Base-by-base conservation (phyloP, 345 rosid genomes). In the Hibiscus syriacus region DNA sequence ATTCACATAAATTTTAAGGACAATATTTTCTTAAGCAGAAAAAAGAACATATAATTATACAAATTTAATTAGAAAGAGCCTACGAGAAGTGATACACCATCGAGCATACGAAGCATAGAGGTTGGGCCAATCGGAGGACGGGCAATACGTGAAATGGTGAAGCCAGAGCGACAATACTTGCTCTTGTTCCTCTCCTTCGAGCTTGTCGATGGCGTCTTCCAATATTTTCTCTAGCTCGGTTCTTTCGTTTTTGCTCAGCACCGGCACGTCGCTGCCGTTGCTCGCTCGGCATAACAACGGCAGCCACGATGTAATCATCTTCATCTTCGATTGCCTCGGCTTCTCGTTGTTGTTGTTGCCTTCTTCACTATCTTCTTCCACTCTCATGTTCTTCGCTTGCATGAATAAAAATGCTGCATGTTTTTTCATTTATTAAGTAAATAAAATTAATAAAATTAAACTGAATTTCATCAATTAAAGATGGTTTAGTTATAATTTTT, bases 61-160 rank as follows among this genome's bases (percentile, higher is more conserved):
- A n/a, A n/a, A n/a, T n/a, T n/a, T n/a, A n/a, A n/a, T n/a, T n/a
- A n/a, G n/a, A 43, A 90, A 74, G 65, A 78, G 84, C 75, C 75
- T 77, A 58, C 96, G 98, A 73, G 98, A 85, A 58, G 86, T 77
- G 17, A 66, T 36, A 66, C 90, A 90, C 95, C 95, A 92, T 50
- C 83, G 85, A 45, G 81, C 59, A 72, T 80, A 90, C 11, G 88
- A 86, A 46, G 73, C 62, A 32, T 76, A 81, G 66, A 92, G 95
- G 41, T 92, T 87, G 67, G 98, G 98, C 98, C 96, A 90, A 70
- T 92, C 98, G n/a, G n/a, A n/a, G n/a, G n/a, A n/a, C n/a, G n/a
- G n/a, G n/a, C n/a, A n/a, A n/a, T n/a, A n/a, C n/a, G n/a, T n/a
- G n/a, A n/a, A n/a, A n/a, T n/a, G n/a, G n/a, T n/a, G n/a, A n/a